A percentile compares a stretch with the other conserved stretches of the same genome.
These are phyloP conservation scores for Salvia hispanica DNA, from an alignment of 257 asterid genomes.

Conservation along the genomic window DNA sequence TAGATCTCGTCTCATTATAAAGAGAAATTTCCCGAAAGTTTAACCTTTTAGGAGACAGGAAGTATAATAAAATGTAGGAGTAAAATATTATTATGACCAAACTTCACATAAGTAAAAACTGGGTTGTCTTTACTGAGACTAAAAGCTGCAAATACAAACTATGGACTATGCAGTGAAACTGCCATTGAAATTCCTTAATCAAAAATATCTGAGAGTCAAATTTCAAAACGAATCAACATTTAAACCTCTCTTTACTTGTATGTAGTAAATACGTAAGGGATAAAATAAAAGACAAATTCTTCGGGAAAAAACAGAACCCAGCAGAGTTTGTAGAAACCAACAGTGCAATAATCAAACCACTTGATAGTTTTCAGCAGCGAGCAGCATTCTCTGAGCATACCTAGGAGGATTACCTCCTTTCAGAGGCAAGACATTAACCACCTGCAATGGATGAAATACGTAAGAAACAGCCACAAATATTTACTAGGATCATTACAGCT, in stretches of 20 bases:
- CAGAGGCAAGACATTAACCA: constrained; percentile 52
- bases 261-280: background rate
- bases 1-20: too few species aligned
- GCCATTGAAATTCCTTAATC: background rate
- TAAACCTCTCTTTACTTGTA: constrained; percentile 7
- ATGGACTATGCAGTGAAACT: background rate
- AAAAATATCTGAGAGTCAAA: background rate
- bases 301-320: background rate
- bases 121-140: background rate
- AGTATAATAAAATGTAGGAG: too few species aligned
- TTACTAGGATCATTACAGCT: background rate
- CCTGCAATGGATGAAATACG: constrained; percentile 44
- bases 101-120: background rate
- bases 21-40: too few species aligned
- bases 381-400: constrained; percentile 65
- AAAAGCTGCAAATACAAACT: background rate
- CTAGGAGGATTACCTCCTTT: constrained; percentile 68
- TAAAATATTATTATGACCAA: background rate
- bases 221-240: background rate
- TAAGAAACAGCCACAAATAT: background rate
- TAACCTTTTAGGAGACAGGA: too few species aligned
- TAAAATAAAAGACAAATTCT: background rate
- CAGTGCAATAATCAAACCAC: constrained; percentile 41
- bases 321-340: constrained; percentile 12
- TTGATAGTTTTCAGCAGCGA: constrained; percentile 68